phyloP scores from a whole-genome alignment of 371 early-diverging fungal species.

The Mucor mucedo region DNA sequence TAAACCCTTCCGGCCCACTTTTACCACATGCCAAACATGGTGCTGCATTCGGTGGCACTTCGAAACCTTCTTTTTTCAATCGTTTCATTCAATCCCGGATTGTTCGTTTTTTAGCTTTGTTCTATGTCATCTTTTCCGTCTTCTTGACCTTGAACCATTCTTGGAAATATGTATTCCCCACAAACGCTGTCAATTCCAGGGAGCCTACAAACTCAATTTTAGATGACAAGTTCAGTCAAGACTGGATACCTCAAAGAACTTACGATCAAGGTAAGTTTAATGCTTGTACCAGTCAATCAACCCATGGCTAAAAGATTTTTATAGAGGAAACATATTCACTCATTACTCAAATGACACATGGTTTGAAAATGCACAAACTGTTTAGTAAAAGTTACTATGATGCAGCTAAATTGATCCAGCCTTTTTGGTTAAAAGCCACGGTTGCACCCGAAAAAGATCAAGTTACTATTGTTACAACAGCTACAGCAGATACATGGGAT shows the following conservation, averaged over 20 bases:
- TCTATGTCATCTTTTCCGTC: slow-evolving; percentile 51
- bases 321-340: slow-evolving; percentile 44
- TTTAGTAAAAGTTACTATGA: slow-evolving; percentile 49
- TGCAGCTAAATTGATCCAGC: slow-evolving; percentile 39
- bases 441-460: slow-evolving; percentile 31
- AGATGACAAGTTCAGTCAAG: slow-evolving; percentile 23
- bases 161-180: slow-evolving; percentile 31
- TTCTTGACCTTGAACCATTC: slow-evolving; percentile 47
- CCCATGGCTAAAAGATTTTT: background rate
- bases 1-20: slow-evolving; percentile 39
- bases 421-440: slow-evolving; percentile 45
- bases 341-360: slow-evolving; percentile 48
- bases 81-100: slow-evolving; percentile 30
- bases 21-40: slow-evolving; percentile 50
- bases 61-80: slow-evolving; percentile 23
- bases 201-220: background rate
- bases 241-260: slow-evolving; percentile 51
- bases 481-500: slow-evolving; percentile 43
- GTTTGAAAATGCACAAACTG: slow-evolving; percentile 50
- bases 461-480: slow-evolving; percentile 45
- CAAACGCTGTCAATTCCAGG: background rate
- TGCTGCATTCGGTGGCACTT: slow-evolving; percentile 48
- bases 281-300: background rate
- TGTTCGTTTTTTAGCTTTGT: slow-evolving; percentile 37
- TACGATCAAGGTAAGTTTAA: slow-evolving; percentile 44